These are phyloP conservation scores for Triglochin maritima DNA, from an alignment of 106 monocot genomes.

Conservation along the genomic window DNA sequence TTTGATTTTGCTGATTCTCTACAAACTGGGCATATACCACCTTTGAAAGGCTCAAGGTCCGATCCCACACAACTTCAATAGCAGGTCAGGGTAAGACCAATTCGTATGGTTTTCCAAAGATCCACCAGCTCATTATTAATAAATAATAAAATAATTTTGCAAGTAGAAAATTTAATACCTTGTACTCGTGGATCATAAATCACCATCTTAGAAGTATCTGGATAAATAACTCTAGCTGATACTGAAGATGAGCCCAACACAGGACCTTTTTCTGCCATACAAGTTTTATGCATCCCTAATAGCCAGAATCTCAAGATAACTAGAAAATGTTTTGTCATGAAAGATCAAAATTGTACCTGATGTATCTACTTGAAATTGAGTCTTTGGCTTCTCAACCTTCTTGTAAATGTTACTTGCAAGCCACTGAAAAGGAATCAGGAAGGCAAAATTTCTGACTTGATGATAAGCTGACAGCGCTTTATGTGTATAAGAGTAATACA, in stretches of 20 bases:
- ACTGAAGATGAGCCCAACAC: slow-evolving; percentile 11
- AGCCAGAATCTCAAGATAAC: neutral
- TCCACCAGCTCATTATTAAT: too few species aligned
- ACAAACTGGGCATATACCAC: too few species aligned
- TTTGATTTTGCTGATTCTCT: too few species aligned
- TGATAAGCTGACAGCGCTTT: too few species aligned
- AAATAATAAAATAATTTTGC: too few species aligned
- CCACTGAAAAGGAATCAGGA: slow-evolving; percentile 40
- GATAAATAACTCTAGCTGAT: slow-evolving; percentile 53
- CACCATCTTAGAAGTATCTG: slow-evolving; percentile 85
- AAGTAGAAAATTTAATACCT: slow-evolving; percentile 27
- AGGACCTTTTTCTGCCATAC: slow-evolving; percentile 30
- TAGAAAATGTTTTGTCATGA: neutral
- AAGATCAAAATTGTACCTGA: slow-evolving; percentile 26
- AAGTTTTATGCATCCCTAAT: neutral
- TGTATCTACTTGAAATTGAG: slow-evolving; percentile 22
- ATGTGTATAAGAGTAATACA: too few species aligned
- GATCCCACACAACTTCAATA: too few species aligned
- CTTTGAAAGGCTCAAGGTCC: too few species aligned
- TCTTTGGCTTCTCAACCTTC: slow-evolving; percentile 34
- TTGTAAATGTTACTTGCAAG: slow-evolving; percentile 59
- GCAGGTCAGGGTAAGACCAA: too few species aligned
- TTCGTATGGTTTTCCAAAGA: too few species aligned
- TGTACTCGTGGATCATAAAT: slow-evolving; percentile 71
- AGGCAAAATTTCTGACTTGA: too few species aligned